These are phyloP conservation scores for Blastomyces emzantsi DNA, from an alignment of 2,329 filamentous ascomycete genomes.

Conservation along the genomic window DNA sequence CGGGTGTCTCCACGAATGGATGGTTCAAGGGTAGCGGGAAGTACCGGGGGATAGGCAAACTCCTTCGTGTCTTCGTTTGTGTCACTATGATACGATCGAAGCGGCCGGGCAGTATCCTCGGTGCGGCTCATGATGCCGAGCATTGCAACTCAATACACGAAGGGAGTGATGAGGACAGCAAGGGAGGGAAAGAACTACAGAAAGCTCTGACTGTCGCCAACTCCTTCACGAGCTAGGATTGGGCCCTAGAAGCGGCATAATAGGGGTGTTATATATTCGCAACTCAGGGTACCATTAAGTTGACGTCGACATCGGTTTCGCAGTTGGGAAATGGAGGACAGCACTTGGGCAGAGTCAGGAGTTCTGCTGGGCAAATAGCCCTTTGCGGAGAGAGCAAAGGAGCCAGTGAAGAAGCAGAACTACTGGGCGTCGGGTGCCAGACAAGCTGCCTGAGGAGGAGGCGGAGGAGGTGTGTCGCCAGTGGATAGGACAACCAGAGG, in stretches of 20 bases:
- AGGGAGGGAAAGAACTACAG: background rate
- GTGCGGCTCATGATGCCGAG: slow-evolving; percentile 31
- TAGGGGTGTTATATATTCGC: slow-evolving; percentile 5
- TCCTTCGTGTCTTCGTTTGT: slow-evolving; percentile 29
- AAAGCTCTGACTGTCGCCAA: slow-evolving; percentile 8
- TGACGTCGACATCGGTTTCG: background rate
- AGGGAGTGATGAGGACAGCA: slow-evolving; percentile 1
- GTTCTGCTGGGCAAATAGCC: background rate
- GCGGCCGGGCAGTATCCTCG: slow-evolving; percentile 31
- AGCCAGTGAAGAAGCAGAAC: background rate
- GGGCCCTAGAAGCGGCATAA: slow-evolving; percentile 13
- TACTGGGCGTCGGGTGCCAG: slow-evolving; percentile 3
- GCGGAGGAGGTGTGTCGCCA: slow-evolving; percentile 3
- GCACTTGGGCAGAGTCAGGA: background rate
- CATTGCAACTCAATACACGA: slow-evolving; percentile 17
- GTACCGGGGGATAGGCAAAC: slow-evolving; percentile 19
- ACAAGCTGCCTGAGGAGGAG: background rate
- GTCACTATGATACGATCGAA: slow-evolving; percentile 26
- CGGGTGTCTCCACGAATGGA: slow-evolving; percentile 25
- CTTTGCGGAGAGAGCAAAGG: background rate
- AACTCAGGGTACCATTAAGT: background rate
- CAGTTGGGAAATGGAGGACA: background rate
- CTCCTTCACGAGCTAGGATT: slow-evolving; percentile 11
- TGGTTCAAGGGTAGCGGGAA: slow-evolving; percentile 23
- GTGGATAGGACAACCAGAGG: slow-evolving; percentile 9